These are phyloP conservation scores for Erodium moschatum DNA, from an alignment of 441 rosid species.

Conservation along the genomic window DNA sequence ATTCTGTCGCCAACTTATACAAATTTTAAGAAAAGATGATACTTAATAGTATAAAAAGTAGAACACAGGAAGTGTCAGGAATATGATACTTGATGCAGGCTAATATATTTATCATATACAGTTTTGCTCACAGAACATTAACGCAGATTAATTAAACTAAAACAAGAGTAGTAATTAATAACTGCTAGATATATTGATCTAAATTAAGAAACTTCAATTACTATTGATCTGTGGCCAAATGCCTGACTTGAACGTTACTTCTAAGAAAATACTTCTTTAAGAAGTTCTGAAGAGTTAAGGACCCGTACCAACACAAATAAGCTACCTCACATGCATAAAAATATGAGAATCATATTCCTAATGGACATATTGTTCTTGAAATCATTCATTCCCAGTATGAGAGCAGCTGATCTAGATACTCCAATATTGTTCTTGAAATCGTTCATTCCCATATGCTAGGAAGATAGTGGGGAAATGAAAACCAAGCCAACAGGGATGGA, in stretches of 20 bases:
- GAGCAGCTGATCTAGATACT: no score
- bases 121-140: neutral
- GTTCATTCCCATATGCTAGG: neutral
- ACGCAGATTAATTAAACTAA: neutral
- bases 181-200: neutral
- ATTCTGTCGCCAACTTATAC: conserved; percentile 11
- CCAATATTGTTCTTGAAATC: neutral
- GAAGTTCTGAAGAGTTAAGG: neutral
- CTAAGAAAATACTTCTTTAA: neutral
- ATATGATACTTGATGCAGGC: neutral
- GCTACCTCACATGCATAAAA: neutral
- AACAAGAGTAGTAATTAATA: neutral
- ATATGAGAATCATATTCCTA: no score
- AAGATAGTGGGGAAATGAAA: neutral
- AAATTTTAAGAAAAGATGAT: neutral
- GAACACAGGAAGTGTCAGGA: neutral
- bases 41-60: conserved; percentile 7
- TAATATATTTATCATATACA: neutral
- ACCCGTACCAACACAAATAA: neutral
- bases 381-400: no score
- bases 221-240: neutral
- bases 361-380: neutral
- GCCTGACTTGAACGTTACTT: neutral
- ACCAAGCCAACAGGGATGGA: neutral
- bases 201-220: neutral